Base-by-base conservation (phyloP, 2,329 filamentous ascomycete species). In the Colletotrichum musicola region DNA sequence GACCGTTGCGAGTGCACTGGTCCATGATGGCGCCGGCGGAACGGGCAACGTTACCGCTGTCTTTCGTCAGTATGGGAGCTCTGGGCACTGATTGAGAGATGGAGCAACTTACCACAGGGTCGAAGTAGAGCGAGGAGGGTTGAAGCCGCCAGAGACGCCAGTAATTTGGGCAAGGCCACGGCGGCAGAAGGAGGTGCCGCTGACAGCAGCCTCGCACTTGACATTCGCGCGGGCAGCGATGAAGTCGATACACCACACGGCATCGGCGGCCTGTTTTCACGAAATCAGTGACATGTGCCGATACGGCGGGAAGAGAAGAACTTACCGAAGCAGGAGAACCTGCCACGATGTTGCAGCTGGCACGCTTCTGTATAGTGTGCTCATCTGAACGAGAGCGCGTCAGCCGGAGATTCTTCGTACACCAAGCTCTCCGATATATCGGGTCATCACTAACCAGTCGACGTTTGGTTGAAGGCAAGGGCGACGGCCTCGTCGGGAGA, bases 211-310 rank as follows among this genome's bases (percentile, higher is more conserved):
- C 10, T 18, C 62, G 50, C 63, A 66, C 38, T n/a, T 16, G 12
- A 66, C 63, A n/a, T 66, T 66, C 20, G 63, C 38, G 5, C 63
- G 63, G 16, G 59, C 57, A 12, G 58, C 63, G 49, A 66, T 62
- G 58, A 66, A 66, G 27, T 66, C 63, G 22, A 66, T 66, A 42
- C 63, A 66, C 63, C 63, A 66, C 13, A 62, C 63, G 27, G 63
- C 58, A 42, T 66, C 63, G 30, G 63, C 42, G n/a, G 50, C 63
- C 63, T 66, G 22, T 4, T 4, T 6, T 9, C 12, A 14, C 7
- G 35, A 18, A 22, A 2, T 66, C 20, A 66, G 50, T 14, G 27
- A 4, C 1, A 1, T 13, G 6, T 14, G n/a, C 7, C 9, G 13
- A 12, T 4, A 46, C 16, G 16, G 4, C 3, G 7, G 12, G 9